A percentile compares a stretch with the other conserved stretches of the same genome.
Evolutionary conservation across 371 early-diverging fungal genomes (phyloP).

Genomic region (Haplosporangium sp.): DNA sequence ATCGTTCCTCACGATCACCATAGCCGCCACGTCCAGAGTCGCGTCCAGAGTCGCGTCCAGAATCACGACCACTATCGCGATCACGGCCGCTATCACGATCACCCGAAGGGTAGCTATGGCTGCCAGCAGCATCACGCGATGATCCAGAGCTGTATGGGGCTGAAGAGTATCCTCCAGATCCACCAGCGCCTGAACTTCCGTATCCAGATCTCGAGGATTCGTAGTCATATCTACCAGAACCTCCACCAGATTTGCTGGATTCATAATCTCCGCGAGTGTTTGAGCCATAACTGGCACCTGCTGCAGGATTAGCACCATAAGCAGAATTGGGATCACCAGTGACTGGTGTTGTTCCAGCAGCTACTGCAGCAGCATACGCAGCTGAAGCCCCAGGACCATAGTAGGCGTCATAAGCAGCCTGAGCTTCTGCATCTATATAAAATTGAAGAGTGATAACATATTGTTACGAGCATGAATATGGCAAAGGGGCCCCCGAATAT

Average conservation of each 20-base stretch:
- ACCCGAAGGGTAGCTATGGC: conserved; percentile 20
- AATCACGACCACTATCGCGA: conserved; percentile 26
- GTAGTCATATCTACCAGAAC: conserved; percentile 11
- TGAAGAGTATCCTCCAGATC: conserved; percentile 11
- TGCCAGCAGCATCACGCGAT: conserved; percentile 21
- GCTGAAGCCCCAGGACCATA: conserved; percentile 53
- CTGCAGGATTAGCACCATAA: conserved; percentile 3
- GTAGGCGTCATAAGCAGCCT: conserved; percentile 54
- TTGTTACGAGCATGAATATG: neutral
- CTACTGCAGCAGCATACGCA: conserved; percentile 44
- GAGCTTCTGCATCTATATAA: conserved; percentile 39
- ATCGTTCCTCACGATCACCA: conserved; percentile 36
- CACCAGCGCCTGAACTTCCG: conserved; percentile 9
- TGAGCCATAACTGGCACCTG: conserved; percentile 12
- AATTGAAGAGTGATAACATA: neutral
- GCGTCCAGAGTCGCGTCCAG: conserved; percentile 31
- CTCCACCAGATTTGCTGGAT: conserved; percentile 7
- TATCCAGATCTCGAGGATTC: conserved; percentile 28
- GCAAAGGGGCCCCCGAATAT: neutral
- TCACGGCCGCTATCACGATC: conserved; percentile 39
- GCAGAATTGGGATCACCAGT: conserved; percentile 15
- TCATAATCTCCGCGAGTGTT: conserved; percentile 21
- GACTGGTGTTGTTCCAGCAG: conserved; percentile 25
- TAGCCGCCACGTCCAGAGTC: conserved; percentile 17
- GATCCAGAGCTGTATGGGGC: conserved; percentile 17